Evolutionary conservation across 306 rosid species (phyloP).

Genomic region (Gastrolobium villosum): DNA sequence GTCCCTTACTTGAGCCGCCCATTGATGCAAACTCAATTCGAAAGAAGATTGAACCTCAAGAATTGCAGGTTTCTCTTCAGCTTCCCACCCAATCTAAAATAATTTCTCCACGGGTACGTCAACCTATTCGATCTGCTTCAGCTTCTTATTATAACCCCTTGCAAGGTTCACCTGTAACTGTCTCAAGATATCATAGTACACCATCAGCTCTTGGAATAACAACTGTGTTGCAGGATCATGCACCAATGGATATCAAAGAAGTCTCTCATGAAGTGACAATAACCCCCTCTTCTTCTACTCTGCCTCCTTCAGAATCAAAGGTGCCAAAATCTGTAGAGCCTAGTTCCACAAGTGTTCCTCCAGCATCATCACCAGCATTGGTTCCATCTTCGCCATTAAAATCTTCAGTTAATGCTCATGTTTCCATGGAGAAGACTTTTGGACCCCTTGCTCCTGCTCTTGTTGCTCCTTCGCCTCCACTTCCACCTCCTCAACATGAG

Average conservation of each 20-base stretch:
- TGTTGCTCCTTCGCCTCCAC: conserved; percentile 37
- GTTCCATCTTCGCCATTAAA: conserved; percentile 46
- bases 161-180: conserved; percentile 70
- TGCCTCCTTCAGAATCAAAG: conserved; percentile 52
- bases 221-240: conserved; percentile 83
- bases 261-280: conserved; percentile 49
- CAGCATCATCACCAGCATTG: conserved; percentile 45
- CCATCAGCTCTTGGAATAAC: conserved; percentile 91
- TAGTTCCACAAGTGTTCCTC: conserved; percentile 49
- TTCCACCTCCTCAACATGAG: conserved; percentile 43
- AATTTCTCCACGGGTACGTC: conserved; percentile 71
- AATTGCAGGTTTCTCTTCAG: conserved; percentile 64
- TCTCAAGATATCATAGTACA: conserved; percentile 72
- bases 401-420: conserved; percentile 50
- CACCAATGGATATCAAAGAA: conserved; percentile 56
- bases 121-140: conserved; percentile 64
- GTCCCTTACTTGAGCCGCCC: conserved; percentile 24
- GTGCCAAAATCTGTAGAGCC: conserved; percentile 49
- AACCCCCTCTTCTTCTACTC: conserved; percentile 47
- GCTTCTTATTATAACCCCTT: conserved; percentile 64
- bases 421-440: conserved; percentile 40
- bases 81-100: conserved; percentile 73
- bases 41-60: conserved; percentile 56
- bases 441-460: conserved; percentile 41
- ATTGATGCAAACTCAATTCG: conserved; percentile 36